These are phyloP conservation scores for Mangifera indica DNA, from an alignment of 345 rosid genomes.

Conservation along the genomic window DNA sequence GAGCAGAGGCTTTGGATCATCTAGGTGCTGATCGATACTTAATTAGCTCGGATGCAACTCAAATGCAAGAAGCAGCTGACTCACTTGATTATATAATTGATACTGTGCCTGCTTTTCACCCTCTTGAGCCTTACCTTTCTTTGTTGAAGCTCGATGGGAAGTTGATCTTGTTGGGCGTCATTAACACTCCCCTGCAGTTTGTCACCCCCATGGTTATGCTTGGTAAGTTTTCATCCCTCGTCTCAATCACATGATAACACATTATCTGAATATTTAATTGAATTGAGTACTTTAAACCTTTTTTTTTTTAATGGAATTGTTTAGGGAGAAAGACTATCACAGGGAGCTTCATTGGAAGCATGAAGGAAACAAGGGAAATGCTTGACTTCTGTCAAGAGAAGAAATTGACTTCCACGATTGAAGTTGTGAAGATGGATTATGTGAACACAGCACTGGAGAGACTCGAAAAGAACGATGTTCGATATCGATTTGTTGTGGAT, in stretches of 20 bases:
- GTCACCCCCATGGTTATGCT: constrained; percentile 73
- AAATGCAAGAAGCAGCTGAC: constrained; percentile 64
- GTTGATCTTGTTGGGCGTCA: constrained; percentile 80
- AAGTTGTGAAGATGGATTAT: constrained; percentile 80
- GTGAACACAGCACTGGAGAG: constrained; percentile 78
- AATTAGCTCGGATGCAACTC: constrained; percentile 61
- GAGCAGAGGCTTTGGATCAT: constrained; percentile 73
- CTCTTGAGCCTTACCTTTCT: constrained; percentile 78
- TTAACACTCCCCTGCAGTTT: constrained; percentile 75
- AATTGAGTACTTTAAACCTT: too few relatives aligned
- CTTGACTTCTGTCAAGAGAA: constrained; percentile 72
- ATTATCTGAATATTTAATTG: too few relatives aligned
- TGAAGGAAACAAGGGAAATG: constrained; percentile 80
- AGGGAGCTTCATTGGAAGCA: constrained; percentile 84
- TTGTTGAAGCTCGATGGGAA: constrained; percentile 79
- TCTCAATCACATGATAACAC: too few relatives aligned
- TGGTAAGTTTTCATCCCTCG: constrained; percentile 39
- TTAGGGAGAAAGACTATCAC: constrained; percentile 73
- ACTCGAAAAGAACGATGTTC: constrained; percentile 89
- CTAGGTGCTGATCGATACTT: constrained; percentile 86
- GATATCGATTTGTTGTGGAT: constrained; percentile 87
- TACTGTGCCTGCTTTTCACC: constrained; percentile 81
- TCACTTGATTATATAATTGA: constrained; percentile 86
- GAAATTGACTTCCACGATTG: constrained; percentile 66
- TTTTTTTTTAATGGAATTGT: neutral